These are phyloP conservation scores for Cystofilobasidium ferigula DNA, from an alignment of 768 basidiomycete genomes.

Conservation along the genomic window DNA sequence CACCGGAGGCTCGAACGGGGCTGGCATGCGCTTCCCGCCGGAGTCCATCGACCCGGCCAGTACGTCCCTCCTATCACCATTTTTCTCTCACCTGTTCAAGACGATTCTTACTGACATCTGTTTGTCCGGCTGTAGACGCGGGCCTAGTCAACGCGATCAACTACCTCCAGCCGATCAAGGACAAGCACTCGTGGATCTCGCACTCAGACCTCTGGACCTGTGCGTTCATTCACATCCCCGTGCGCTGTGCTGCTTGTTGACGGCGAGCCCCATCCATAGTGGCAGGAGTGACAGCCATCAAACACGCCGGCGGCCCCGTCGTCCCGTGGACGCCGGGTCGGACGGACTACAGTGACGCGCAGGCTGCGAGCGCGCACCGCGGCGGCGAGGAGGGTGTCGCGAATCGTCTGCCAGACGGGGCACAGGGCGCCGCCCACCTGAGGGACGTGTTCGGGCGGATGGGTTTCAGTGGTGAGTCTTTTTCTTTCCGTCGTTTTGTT, in stretches of 20 bases:
- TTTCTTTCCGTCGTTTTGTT: background rate
- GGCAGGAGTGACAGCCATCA: constrained; percentile 37
- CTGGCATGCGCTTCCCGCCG: constrained; percentile 36
- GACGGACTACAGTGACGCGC: constrained; percentile 36
- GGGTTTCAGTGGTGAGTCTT: constrained; percentile 35
- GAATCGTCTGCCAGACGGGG: constrained; percentile 37
- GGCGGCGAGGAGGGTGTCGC: constrained; percentile 30
- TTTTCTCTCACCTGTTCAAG: constrained; percentile 30
- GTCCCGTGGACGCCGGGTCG: constrained; percentile 38
- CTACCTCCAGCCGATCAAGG: constrained; percentile 37
- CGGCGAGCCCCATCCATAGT: constrained; percentile 25
- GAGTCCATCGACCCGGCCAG: constrained; percentile 27
- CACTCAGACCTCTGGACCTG: constrained; percentile 36
- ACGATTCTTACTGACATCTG: constrained; percentile 18
- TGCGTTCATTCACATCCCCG: too few relatives aligned
- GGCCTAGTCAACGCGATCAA: constrained; percentile 36
- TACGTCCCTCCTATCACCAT: constrained; percentile 24
- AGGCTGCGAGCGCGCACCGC: constrained; percentile 33
- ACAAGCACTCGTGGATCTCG: constrained; percentile 38
- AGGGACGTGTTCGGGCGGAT: constrained; percentile 37
- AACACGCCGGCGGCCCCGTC: constrained; percentile 36
- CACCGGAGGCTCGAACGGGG: constrained; percentile 28
- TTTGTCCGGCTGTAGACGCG: constrained; percentile 6
- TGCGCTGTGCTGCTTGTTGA: background rate
- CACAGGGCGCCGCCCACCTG: constrained; percentile 37